phyloP scores from a whole-genome alignment of 2,329 filamentous ascomycete species.

The Leptographium lundbergii region DNA sequence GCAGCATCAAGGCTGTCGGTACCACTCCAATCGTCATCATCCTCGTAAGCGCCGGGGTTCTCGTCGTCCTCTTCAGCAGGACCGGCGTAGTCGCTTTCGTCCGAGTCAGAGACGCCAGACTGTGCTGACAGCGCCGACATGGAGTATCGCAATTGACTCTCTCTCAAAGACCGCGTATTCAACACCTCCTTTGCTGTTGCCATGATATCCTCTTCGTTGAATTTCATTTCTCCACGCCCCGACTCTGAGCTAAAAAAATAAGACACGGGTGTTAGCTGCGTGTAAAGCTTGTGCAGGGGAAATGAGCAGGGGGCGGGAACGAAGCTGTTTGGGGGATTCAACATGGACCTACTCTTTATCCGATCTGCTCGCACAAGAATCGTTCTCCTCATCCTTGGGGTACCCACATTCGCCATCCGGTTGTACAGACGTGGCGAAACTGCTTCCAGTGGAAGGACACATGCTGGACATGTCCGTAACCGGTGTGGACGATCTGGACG shows the following conservation, averaged over 20 bases:
- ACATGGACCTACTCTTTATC: constrained; percentile 9
- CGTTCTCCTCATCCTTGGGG: constrained; percentile 3
- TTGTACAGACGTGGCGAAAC: constrained; percentile 8
- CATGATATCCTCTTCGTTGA: not conserved
- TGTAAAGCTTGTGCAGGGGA: not conserved
- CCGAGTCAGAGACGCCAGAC: not conserved
- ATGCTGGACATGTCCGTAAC: constrained; percentile 9
- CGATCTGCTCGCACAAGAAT: not conserved
- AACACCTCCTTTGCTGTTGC: not conserved
- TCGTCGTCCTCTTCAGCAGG: constrained; percentile 6
- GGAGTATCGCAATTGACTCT: constrained; percentile 3
- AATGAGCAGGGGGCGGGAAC: not conserved
- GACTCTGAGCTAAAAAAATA: not conserved
- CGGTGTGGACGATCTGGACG: constrained; percentile 9
- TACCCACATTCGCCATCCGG: constrained; percentile 3
- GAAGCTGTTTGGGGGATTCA: not conserved
- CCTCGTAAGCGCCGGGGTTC: constrained; percentile 8
- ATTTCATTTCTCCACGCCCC: not conserved
- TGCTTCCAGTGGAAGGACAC: constrained; percentile 8
- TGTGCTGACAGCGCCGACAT: not conserved
- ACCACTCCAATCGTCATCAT: constrained; percentile 13
- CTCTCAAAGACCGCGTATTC: not conserved
- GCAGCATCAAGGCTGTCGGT: constrained; percentile 14
- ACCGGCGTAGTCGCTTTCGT: not conserved
- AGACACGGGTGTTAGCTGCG: not conserved